Evolutionary conservation across 163 green algal species (phyloP), one percentile per base, ranked within the genome.

Genomic region (Coccomyxa subellipsoidea): DNA sequence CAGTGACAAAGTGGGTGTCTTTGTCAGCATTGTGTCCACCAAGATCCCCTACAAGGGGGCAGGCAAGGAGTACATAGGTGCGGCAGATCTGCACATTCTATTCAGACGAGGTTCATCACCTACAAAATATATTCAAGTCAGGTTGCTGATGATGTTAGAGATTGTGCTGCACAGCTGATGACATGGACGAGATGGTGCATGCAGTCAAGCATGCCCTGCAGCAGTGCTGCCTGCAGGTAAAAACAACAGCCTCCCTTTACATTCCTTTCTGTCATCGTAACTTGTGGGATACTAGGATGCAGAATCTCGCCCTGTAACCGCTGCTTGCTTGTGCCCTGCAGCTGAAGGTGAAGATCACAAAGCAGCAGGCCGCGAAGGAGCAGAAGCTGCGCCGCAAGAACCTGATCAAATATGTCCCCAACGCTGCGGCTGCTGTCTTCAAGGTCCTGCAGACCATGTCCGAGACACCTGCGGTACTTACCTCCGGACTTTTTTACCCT

Each of bases 41-140:
- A 98, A 98, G 84, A 99, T 99, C 81, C 96, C 96, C 21, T 99
- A 98, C 95, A 99, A 99, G 88, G 96, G 96, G 34, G 96, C 95
- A 35, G 94, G 95, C 72, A 99, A 99, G 89, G 96, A 99, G 92
- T 98, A 99, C 94, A 96, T 99, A 4, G 94, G 91, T 90, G 73
- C 10, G 84, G 25, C 5, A 23, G 8, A 4, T 73, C n/a, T n/a
- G n/a, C n/a, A n/a, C n/a, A n/a, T n/a, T n/a, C n/a, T n/a, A n/a
- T n/a, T n/a, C n/a, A n/a, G n/a, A n/a, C n/a, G n/a, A n/a, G n/a
- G n/a, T n/a, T n/a, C n/a, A n/a, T n/a, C n/a, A n/a, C n/a, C n/a
- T n/a, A n/a, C n/a, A n/a, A n/a, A n/a, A n/a, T n/a, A n/a, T n/a
- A n/a, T n/a, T n/a, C n/a, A n/a, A n/a, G n/a, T 78, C 66, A 59